Percentiles rank a stretch among this genome's conserved stretches.
Conservation (phyloP, 805 yeast genomes). For the Suhomyces sp. region DNA sequence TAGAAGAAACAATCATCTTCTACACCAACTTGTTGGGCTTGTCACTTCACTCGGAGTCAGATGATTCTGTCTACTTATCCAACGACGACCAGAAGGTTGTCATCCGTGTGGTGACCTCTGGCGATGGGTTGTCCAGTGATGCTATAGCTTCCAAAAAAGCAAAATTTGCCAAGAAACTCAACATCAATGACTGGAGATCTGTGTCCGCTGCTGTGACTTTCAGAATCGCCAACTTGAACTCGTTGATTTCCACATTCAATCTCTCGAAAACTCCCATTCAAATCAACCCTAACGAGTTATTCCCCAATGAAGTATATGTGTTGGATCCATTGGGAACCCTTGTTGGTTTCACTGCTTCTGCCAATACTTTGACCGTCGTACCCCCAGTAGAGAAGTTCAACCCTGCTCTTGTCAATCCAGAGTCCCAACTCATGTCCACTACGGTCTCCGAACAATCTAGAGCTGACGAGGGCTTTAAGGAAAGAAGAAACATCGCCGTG, state of each 20-base stretch:
- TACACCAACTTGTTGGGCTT: constrained; percentile 45
- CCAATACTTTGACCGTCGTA: constrained; percentile 54
- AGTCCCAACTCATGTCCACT: constrained; percentile 18
- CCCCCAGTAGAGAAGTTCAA: constrained; percentile 40
- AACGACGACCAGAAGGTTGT: constrained; percentile 22
- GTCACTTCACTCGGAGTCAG: constrained; percentile 20
- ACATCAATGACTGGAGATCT: constrained; percentile 50
- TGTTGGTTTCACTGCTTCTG: constrained; percentile 71
- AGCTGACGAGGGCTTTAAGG: constrained; percentile 9
- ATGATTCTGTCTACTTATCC: constrained; percentile 19
- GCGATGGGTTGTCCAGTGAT: constrained; percentile 16
- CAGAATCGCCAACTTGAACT: constrained; percentile 41
- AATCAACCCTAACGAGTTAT: constrained; percentile 66
- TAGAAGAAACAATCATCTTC: constrained; percentile 51
- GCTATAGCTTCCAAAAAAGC: constrained; percentile 16
- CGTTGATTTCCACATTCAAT: constrained; percentile 34
- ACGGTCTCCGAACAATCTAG: constrained; percentile 19
- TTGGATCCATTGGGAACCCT: constrained; percentile 83
- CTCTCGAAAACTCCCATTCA: constrained; percentile 42
- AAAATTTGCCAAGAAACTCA: constrained; percentile 16
- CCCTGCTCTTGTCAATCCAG: constrained; percentile 14
- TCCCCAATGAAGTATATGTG: constrained; percentile 73
- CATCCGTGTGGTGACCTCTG: constrained; percentile 15
- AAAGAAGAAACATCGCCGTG: constrained; percentile 71
- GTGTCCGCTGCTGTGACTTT: constrained; percentile 46